These are phyloP conservation scores for Jimgerdemannia lactiflua DNA, from an alignment of 192 early-diverging fungal genomes.

Conservation along the genomic window DNA sequence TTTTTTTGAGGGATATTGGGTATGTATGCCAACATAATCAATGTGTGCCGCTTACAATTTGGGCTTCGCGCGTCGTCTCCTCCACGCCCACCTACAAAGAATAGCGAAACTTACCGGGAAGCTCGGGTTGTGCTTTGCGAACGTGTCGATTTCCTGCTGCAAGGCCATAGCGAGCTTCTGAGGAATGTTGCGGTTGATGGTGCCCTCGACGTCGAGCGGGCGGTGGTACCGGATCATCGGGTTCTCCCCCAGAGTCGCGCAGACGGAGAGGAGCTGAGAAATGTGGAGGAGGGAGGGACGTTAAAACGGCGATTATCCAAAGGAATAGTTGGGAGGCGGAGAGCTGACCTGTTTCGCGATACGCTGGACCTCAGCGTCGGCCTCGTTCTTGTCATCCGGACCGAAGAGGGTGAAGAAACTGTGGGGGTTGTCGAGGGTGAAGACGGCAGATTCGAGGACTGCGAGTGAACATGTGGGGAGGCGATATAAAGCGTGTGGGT, in stretches of 20 bases:
- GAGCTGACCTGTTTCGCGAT: conserved; percentile 44
- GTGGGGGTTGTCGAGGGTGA: conserved; percentile 63
- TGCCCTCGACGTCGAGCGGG: conserved; percentile 59
- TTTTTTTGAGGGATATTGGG: background rate
- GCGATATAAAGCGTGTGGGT: too few relatives aligned
- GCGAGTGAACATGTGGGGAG: background rate
- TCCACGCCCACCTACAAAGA: background rate
- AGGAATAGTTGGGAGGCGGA: background rate
- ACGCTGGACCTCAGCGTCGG: conserved; percentile 39
- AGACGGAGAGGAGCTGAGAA: conserved; percentile 77
- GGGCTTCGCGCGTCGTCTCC: background rate
- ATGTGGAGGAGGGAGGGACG: background rate
- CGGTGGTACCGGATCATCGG: conserved; percentile 91
- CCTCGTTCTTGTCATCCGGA: conserved; percentile 34
- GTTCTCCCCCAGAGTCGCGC: conserved; percentile 85
- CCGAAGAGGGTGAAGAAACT: conserved; percentile 67
- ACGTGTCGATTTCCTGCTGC: conserved; percentile 80
- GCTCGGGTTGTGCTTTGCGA: conserved; percentile 57
- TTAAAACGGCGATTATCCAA: background rate
- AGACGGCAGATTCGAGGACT: conserved; percentile 38
- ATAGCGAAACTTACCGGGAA: conserved; percentile 47
- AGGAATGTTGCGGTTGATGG: conserved; percentile 54
- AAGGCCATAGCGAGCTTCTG: conserved; percentile 76
- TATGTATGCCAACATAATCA: background rate
- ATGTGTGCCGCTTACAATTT: too few relatives aligned